Conservation (phyloP, 768 basidiomycete genomes). For the Epithele typhae region DNA sequence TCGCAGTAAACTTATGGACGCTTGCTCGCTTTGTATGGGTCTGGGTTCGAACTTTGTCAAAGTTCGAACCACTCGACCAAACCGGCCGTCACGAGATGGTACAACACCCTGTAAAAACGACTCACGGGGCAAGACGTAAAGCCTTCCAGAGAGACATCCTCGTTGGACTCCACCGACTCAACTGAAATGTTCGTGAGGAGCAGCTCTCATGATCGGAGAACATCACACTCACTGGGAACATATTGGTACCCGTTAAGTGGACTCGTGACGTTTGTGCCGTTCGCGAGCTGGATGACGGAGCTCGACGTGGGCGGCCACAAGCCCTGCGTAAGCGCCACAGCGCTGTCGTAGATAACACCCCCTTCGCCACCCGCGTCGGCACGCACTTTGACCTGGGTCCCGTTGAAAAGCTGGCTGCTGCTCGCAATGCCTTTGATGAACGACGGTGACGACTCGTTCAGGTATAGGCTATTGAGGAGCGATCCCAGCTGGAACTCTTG, state of each 20-base stretch:
- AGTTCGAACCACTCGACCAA: too few relatives aligned
- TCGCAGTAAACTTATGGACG: background rate
- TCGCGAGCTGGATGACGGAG: slow-evolving; percentile 56
- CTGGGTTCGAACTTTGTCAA: too few relatives aligned
- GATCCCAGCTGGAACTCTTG: slow-evolving; percentile 57
- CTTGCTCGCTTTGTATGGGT: too few relatives aligned
- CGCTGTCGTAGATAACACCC: slow-evolving; percentile 62
- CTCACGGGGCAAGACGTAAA: slow-evolving; percentile 56
- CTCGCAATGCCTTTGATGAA: slow-evolving; percentile 40
- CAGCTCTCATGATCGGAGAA: too few relatives aligned
- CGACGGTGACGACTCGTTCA: slow-evolving; percentile 48
- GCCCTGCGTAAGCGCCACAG: slow-evolving; percentile 65
- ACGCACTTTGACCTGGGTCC: slow-evolving; percentile 41
- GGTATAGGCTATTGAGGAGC: slow-evolving; percentile 47
- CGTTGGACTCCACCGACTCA: slow-evolving; percentile 56
- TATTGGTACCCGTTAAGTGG: slow-evolving; percentile 69
- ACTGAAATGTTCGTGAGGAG: slow-evolving; percentile 31
- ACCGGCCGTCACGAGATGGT: too few relatives aligned
- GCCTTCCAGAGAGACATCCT: slow-evolving; percentile 64
- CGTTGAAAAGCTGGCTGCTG: slow-evolving; percentile 29
- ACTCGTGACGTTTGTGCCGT: slow-evolving; percentile 53
- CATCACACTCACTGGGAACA: slow-evolving; percentile 40
- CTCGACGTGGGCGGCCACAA: slow-evolving; percentile 49
- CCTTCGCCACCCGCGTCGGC: slow-evolving; percentile 72
- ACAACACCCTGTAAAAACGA: background rate